phyloP scores from a whole-genome alignment of 768 basidiomycete genomes.

The Pholiota molesta region DNA sequence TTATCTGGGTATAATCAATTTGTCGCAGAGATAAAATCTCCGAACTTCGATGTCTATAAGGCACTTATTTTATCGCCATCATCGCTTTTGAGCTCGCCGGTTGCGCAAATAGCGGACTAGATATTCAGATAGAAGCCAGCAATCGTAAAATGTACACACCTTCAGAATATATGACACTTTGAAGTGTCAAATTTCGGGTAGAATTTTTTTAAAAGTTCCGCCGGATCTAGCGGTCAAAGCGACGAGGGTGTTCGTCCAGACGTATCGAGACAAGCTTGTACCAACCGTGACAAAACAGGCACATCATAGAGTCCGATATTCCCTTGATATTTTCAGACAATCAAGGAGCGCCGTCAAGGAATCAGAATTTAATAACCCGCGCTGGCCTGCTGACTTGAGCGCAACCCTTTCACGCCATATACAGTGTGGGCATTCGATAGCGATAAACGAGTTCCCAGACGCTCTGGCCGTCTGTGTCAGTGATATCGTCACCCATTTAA shows the following conservation, averaged over 20 bases:
- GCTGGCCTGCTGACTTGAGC: not conserved
- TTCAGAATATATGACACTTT: not conserved
- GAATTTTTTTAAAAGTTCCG: not conserved
- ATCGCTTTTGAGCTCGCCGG: too few species aligned
- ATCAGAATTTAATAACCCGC: not conserved
- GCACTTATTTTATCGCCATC: too few species aligned
- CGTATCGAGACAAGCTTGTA: not conserved
- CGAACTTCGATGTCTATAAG: not conserved
- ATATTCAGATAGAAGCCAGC: not conserved
- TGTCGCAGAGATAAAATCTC: not conserved
- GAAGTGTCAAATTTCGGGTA: not conserved
- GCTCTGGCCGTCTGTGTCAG: too few species aligned
- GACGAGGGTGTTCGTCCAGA: not conserved
- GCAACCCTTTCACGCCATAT: not conserved
- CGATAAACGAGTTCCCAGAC: not conserved
- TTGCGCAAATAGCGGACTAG: not conserved
- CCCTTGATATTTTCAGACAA: too few species aligned
- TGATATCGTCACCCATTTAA: too few species aligned
- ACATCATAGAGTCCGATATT: not conserved
- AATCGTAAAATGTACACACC: not conserved
- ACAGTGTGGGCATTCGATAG: not conserved
- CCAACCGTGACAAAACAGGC: not conserved
- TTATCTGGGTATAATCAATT: not conserved
- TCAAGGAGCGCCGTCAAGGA: not conserved
- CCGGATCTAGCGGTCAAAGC: not conserved